A percentile compares a stretch with the other conserved stretches of the same genome.
phyloP scores from a whole-genome alignment of 2,329 filamentous ascomycete species.

The Penicillium janthinellum region DNA sequence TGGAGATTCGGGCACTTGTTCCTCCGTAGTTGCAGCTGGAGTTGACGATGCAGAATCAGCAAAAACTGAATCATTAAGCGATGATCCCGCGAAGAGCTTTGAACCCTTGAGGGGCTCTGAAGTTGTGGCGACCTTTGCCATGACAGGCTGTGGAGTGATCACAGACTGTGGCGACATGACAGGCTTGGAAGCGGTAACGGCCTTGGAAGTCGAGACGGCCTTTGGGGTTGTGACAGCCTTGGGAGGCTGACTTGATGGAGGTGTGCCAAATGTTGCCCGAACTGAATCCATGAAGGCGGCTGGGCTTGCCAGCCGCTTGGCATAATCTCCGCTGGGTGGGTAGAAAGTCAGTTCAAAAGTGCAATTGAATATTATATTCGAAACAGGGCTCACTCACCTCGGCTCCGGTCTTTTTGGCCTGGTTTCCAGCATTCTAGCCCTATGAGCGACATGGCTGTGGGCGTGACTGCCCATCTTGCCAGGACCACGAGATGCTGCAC shows the following conservation, averaged over 20 bases:
- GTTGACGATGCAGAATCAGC: background rate
- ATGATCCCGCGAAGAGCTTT: background rate
- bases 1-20: background rate
- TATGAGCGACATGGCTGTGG: background rate
- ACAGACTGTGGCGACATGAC: background rate
- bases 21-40: background rate
- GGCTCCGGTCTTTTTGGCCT: background rate
- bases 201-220: background rate
- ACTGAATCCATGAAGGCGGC: background rate
- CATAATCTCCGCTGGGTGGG: background rate
- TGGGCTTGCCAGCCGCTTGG: background rate
- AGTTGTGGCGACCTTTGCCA: background rate
- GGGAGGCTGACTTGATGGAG: background rate
- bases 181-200: background rate
- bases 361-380: background rate
- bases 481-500: background rate
- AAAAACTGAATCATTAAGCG: background rate
- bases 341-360: background rate
- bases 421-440: background rate
- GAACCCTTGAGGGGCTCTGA: background rate
- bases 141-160: background rate
- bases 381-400: background rate
- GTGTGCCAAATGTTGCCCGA: background rate
- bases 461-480: too few species aligned
- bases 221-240: background rate